A percentile compares a stretch with the other conserved stretches of the same genome.
Conservation (phyloP, 257 asterid genomes). For the Haberlea rhodopensis region DNA sequence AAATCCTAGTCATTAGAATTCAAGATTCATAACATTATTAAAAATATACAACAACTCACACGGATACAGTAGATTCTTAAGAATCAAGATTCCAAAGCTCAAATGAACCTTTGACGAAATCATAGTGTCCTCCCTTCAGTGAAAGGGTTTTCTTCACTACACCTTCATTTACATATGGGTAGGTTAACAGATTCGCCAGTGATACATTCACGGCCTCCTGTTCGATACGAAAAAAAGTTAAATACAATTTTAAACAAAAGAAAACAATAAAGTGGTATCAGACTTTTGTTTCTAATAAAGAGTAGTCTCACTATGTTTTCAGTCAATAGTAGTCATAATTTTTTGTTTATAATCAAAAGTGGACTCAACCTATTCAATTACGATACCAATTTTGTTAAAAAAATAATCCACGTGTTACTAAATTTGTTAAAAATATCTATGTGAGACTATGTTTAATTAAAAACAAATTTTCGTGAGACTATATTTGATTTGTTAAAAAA, state of each 20-base stretch:
- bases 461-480: neutral
- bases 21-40: neutral
- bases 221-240: conserved; percentile 8
- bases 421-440: neutral
- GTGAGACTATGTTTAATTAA: neutral
- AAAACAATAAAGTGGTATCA: neutral
- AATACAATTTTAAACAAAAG: neutral
- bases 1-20: conserved; percentile 17
- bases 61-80: conserved; percentile 40
- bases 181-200: conserved; percentile 61
- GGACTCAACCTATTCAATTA: neutral
- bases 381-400: neutral
- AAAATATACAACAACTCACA: conserved; percentile 21
- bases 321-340: too few species aligned
- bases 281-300: neutral
- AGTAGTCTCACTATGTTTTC: too few species aligned
- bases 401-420: neutral
- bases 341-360: too few species aligned
- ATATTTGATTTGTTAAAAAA: too few species aligned
- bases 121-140: conserved; percentile 80
- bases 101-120: conserved; percentile 71
- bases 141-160: conserved; percentile 51
- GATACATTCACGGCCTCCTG: conserved; percentile 93
- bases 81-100: conserved; percentile 74
- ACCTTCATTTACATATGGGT: conserved; percentile 81